Evolutionary conservation across 345 rosid species (phyloP).

Genomic region (Lumnitzera racemosa): DNA sequence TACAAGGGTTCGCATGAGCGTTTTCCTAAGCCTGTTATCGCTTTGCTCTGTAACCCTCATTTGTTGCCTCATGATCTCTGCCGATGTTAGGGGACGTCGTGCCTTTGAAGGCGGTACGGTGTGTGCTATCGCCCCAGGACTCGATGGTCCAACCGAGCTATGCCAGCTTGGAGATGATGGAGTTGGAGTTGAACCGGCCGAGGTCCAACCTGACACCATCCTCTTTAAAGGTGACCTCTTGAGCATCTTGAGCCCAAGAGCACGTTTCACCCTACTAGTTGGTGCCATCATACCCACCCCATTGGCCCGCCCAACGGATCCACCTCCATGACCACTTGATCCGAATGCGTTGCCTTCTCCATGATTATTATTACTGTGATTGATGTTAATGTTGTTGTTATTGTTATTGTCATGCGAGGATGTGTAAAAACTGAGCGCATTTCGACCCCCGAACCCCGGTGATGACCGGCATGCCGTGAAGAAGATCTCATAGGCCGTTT

Average conservation of each 20-base stretch:
- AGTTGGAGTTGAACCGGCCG: conserved; percentile 17
- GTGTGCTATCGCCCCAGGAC: conserved; percentile 24
- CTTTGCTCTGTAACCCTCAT: conserved; percentile 92
- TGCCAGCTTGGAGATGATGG: conserved; percentile 47
- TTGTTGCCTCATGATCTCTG: conserved; percentile 95
- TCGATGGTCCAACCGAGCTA: conserved; percentile 9
- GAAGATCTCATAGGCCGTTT: conserved; percentile 83
- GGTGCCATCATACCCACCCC: conserved; percentile 67
- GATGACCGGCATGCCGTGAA: conserved; percentile 88
- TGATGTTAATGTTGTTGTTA: no score
- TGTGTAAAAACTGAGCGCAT: conserved; percentile 34
- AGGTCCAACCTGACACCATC: conserved; percentile 30
- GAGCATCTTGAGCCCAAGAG: conserved; percentile 73
- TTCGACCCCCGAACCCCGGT: conserved; percentile 79
- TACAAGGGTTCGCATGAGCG: conserved; percentile 90
- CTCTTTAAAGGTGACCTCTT: conserved; percentile 72
- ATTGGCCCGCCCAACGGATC: conserved; percentile 11
- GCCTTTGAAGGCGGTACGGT: conserved; percentile 42
- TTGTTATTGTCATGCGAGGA: neutral
- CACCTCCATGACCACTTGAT: conserved; percentile 13
- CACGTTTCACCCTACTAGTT: conserved; percentile 63
- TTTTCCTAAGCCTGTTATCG: conserved; percentile 79
- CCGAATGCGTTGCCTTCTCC: conserved; percentile 17
- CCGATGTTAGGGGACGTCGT: conserved; percentile 77
- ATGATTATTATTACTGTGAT: conserved; percentile 3